phyloP scores from a whole-genome alignment of 2,329 filamentous ascomycete genomes.

The Drechslera avenae region DNA sequence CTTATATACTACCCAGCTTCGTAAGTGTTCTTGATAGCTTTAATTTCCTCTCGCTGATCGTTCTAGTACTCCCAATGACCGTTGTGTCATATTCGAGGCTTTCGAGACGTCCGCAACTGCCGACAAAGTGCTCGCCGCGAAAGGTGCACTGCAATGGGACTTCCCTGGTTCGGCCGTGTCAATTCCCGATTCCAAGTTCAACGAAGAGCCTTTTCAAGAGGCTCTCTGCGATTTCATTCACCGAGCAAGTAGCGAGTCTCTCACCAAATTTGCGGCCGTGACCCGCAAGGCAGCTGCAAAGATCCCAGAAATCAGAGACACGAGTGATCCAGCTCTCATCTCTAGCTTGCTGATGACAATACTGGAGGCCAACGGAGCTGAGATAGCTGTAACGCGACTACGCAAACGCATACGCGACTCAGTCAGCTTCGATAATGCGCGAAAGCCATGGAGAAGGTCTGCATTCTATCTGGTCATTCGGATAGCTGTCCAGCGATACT shows the following conservation, averaged over 20 bases:
- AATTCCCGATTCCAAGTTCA: conserved; percentile 51
- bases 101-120: conserved; percentile 65
- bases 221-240: conserved; percentile 60
- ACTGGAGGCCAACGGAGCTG: conserved; percentile 59
- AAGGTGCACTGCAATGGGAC: conserved; percentile 61
- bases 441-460: conserved; percentile 65
- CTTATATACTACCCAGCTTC: conserved; percentile 45
- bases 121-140: conserved; percentile 57
- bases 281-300: conserved; percentile 58
- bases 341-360: conserved; percentile 65
- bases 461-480: conserved; percentile 67
- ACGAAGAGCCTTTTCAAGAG: conserved; percentile 53
- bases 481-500: conserved; percentile 60
- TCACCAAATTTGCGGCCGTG: conserved; percentile 60
- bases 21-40: conserved; percentile 37
- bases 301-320: conserved; percentile 63
- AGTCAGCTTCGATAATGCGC: conserved; percentile 56
- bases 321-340: conserved; percentile 62
- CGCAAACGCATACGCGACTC: conserved; percentile 68
- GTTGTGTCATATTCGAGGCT: conserved; percentile 58
- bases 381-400: conserved; percentile 47
- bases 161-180: conserved; percentile 63
- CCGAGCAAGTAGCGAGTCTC: conserved; percentile 59
- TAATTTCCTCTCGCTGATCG: conserved; percentile 1
- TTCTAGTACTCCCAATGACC: conserved; percentile 12